A percentile compares a stretch with the other conserved stretches of the same genome.
These are phyloP conservation scores for Pseudogymnoascus verrucosus DNA, from an alignment of 2,329 filamentous ascomycete species.

Conservation along the genomic window DNA sequence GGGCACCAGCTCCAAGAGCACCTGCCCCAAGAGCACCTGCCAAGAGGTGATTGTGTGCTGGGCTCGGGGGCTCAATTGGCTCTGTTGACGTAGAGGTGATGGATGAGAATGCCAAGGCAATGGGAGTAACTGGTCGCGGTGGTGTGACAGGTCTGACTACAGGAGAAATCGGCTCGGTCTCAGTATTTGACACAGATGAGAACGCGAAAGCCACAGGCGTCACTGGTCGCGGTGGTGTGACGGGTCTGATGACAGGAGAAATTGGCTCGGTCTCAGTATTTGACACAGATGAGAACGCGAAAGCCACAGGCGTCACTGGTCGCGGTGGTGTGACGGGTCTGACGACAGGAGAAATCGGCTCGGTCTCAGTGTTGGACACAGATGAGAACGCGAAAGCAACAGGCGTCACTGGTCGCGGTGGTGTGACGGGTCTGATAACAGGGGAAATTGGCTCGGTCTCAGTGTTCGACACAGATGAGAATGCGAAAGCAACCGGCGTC, in stretches of 20 bases:
- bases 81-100: slow-evolving; percentile 25
- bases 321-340: slow-evolving; percentile 14
- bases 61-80: slow-evolving; percentile 27
- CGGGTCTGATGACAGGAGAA: slow-evolving; percentile 21
- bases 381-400: slow-evolving; percentile 30
- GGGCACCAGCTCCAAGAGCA: slow-evolving; percentile 49
- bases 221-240: slow-evolving; percentile 14
- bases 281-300: slow-evolving; percentile 33
- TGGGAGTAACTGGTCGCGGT: slow-evolving; percentile 14
- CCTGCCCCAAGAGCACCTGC: slow-evolving; percentile 45
- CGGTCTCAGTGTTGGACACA: slow-evolving; percentile 35
- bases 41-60: slow-evolving; percentile 15
- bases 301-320: slow-evolving; percentile 17
- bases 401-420: slow-evolving; percentile 13
- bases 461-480: slow-evolving; percentile 35
- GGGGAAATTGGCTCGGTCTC: slow-evolving; percentile 36
- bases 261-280: slow-evolving; percentile 38
- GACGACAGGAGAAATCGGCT: slow-evolving; percentile 33
- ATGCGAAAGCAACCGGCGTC: slow-evolving; percentile 23
- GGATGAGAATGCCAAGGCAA: slow-evolving; percentile 23
- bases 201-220: slow-evolving; percentile 26
- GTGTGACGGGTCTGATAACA: slow-evolving; percentile 15
- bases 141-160: slow-evolving; percentile 15
- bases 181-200: slow-evolving; percentile 34
- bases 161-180: slow-evolving; percentile 36